Percentiles rank a stretch among this genome's conserved stretches.
Evolutionary conservation across 331 rosid species (phyloP).

Genomic region (Rosa hybrid): DNA sequence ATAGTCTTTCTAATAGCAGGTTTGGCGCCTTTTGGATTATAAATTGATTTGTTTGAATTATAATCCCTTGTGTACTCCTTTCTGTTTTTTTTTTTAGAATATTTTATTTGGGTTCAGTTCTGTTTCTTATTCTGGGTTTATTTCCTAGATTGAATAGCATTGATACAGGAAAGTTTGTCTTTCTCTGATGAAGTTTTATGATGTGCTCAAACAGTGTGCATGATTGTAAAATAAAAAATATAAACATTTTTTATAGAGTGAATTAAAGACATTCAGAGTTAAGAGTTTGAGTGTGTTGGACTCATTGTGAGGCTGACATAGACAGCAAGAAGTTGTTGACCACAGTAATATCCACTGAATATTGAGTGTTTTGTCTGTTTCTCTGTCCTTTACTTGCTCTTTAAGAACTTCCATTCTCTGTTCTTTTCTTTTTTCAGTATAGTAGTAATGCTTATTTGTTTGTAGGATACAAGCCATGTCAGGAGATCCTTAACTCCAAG

Average conservation of each 20-base stretch:
- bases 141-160: background rate
- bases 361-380: background rate
- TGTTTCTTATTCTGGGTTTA: background rate
- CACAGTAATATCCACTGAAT: background rate
- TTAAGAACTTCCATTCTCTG: background rate
- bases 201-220: background rate
- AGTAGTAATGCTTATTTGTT: background rate
- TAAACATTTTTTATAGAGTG: background rate
- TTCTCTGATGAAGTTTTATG: background rate
- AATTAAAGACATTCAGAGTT: background rate
- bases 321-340: background rate
- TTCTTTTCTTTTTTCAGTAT: background rate
- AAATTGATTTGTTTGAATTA: background rate
- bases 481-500: background rate
- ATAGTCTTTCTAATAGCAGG: too few species aligned
- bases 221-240: background rate
- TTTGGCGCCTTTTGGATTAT: background rate
- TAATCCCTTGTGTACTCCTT: background rate
- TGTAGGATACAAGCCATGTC: conserved; percentile 1
- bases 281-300: background rate
- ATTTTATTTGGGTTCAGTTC: background rate
- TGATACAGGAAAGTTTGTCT: background rate
- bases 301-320: background rate
- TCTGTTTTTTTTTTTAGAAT: background rate
- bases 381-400: background rate